Conservation (phyloP, 2,329 filamentous ascomycete genomes). For the Colletotrichum sp. region DNA sequence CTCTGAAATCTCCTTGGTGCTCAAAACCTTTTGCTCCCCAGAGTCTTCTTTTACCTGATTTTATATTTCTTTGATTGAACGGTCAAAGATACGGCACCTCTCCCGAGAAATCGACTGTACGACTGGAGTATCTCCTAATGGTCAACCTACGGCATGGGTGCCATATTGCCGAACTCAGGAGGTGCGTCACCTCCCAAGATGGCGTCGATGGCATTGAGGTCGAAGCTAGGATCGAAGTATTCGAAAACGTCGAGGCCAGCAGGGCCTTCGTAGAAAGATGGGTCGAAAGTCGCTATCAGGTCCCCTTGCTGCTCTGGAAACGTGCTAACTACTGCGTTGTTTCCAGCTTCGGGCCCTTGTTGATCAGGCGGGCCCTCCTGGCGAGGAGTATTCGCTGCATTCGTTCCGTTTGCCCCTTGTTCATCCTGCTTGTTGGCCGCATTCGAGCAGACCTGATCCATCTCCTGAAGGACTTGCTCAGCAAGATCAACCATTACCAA, state of each 20-base stretch:
- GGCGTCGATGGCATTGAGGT: slow-evolving; percentile 25
- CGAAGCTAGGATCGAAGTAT: slow-evolving; percentile 27
- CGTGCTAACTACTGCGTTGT: not conserved
- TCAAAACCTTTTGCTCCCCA: not conserved
- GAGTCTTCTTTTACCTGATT: not conserved
- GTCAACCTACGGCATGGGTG: not conserved
- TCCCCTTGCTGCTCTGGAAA: not conserved
- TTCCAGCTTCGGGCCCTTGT: not conserved
- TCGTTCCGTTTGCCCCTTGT: not conserved
- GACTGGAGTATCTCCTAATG: not conserved
- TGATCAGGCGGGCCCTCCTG: not conserved
- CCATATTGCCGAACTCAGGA: not conserved
- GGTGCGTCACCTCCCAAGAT: slow-evolving; percentile 19
- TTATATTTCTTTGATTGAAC: not conserved
- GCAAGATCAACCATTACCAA: slow-evolving; percentile 26
- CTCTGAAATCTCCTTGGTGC: not conserved
- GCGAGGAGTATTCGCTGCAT: slow-evolving; percentile 3
- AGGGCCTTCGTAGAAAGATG: slow-evolving; percentile 1
- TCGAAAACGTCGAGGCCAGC: slow-evolving; percentile 25
- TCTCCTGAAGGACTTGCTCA: slow-evolving; percentile 25
- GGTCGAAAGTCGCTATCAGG: not conserved
- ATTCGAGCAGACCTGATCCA: slow-evolving; percentile 22
- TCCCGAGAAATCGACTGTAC: not conserved
- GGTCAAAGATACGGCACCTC: not conserved
- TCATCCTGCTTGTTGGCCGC: slow-evolving; percentile 12